phyloP scores from a whole-genome alignment of 1,139 yeast species.

The Suhomyces maxii region DNA sequence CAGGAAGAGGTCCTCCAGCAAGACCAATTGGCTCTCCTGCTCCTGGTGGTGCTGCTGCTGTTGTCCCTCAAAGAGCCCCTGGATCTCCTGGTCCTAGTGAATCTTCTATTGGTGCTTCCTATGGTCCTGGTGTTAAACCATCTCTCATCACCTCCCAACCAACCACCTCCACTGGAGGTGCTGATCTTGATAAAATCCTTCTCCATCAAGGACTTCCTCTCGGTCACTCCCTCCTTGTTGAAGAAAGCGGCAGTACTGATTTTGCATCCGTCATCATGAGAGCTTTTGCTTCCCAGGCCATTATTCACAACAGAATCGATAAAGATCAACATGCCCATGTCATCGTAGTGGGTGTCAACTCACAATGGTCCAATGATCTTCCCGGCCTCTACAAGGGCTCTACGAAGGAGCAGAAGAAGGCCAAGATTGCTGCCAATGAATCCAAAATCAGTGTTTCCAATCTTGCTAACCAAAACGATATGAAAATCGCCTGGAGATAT shows the following conservation, averaged over 20 bases:
- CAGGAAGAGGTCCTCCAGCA: constrained; percentile 20
- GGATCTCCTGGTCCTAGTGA: constrained; percentile 14
- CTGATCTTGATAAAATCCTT: constrained; percentile 71
- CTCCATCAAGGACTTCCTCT: constrained; percentile 86
- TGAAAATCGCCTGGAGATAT: constrained; percentile 89
- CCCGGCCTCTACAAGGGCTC: constrained; percentile 82
- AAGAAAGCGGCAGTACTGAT: constrained; percentile 89
- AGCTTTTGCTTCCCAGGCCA: constrained; percentile 77
- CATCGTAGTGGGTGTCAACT: constrained; percentile 63
- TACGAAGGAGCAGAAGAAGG: constrained; percentile 63
- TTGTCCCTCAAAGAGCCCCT: constrained; percentile 14
- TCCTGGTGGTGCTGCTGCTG: constrained; percentile 4
- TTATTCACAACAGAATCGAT: constrained; percentile 61
- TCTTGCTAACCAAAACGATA: constrained; percentile 44
- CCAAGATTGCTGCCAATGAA: constrained; percentile 57
- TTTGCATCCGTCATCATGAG: constrained; percentile 74
- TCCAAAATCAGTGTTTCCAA: constrained; percentile 69
- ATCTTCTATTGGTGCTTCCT: not conserved
- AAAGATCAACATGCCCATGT: constrained; percentile 53
- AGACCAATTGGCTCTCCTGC: constrained; percentile 1
- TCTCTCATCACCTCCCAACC: constrained; percentile 75
- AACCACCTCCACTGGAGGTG: constrained; percentile 74
- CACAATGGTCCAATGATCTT: constrained; percentile 66
- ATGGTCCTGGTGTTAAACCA: constrained; percentile 68
- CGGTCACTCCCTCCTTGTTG: constrained; percentile 68